These are phyloP conservation scores for Chaetomium olivaceum DNA, from an alignment of 2,329 filamentous ascomycete species.

Conservation along the genomic window DNA sequence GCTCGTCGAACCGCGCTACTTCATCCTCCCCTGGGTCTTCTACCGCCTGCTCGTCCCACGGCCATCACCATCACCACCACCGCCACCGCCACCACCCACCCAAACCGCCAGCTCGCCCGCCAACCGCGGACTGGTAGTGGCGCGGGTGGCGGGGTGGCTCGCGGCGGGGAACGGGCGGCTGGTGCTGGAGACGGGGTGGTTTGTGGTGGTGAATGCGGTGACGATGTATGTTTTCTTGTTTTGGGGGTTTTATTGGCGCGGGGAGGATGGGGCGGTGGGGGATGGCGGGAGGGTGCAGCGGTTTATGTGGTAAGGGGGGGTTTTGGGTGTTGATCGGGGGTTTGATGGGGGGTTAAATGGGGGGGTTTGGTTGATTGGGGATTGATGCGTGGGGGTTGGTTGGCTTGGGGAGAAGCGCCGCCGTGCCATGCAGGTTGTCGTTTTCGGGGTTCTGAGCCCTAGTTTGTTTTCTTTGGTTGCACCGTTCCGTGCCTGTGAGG, in stretches of 20 bases:
- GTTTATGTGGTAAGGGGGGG: conserved; percentile 70
- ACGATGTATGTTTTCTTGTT: conserved; percentile 73
- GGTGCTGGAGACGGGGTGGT: conserved; percentile 67
- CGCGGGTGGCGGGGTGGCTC: conserved; percentile 35
- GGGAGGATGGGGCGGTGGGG: conserved; percentile 51
- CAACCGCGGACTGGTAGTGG: conserved; percentile 12
- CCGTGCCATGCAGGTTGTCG: neutral
- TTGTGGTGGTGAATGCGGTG: conserved; percentile 61
- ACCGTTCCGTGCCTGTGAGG: neutral
- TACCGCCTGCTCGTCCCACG: conserved; percentile 79
- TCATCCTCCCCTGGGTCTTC: conserved; percentile 91
- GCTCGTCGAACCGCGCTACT: conserved; percentile 92
- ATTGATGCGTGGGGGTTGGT: too few relatives aligned
- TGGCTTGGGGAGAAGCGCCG: neutral
- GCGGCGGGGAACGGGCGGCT: conserved; percentile 46
- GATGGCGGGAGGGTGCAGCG: conserved; percentile 64
- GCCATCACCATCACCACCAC: too few relatives aligned
- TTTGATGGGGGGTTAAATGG: conserved; percentile 53
- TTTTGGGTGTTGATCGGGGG: neutral
- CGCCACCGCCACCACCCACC: too few relatives aligned
- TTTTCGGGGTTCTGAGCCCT: neutral
- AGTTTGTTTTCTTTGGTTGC: neutral
- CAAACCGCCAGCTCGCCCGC: too few relatives aligned
- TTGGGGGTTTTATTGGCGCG: conserved; percentile 66
- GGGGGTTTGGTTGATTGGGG: neutral